Base-by-base conservation (phyloP, 495 filamentous ascomycete genomes). In the Antarctomyces pellizariae region DNA sequence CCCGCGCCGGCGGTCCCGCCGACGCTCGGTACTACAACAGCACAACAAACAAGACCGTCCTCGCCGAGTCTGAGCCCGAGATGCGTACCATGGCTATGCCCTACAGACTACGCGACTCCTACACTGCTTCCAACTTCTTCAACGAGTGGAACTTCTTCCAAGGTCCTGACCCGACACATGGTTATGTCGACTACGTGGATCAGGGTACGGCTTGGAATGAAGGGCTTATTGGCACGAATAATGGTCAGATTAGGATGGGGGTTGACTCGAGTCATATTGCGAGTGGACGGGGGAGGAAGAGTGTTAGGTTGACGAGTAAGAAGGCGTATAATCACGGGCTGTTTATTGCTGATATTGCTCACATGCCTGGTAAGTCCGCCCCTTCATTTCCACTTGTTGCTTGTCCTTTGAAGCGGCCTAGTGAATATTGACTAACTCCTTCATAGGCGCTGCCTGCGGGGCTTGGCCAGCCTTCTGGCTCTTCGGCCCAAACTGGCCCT, bases 341-440 rank as follows among this genome's bases (percentile, higher is more conserved):
- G 12, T 55, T 75, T 31, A 52, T 73, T 20, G 54, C 66, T 17
- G 71, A 75, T 34, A 48, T 73, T 28, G 46, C 54, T 2, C 69
- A 76, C 40, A 75, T 75, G 67, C 71, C 71, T 0, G 57, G 58
- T 1, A 53, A n/a, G n/a, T n/a, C n/a, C n/a, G n/a, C n/a, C n/a
- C n/a, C n/a, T n/a, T n/a, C n/a, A n/a, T n/a, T n/a, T n/a, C n/a
- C n/a, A n/a, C n/a, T n/a, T n/a, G n/a, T n/a, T n/a, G n/a, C n/a
- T n/a, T n/a, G n/a, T n/a, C n/a, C n/a, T n/a, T n/a, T n/a, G n/a
- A n/a, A n/a, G n/a, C n/a, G n/a, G n/a, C n/a, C n/a, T 8, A 75
- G 71, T 35, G 71, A 71, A 26, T 60, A 56, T 17, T 77, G 71
- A 71, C 71, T 71, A 10, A 62, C 71, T 62, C 39, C 53, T 57